Evolutionary conservation across 176 grass and related monocot species (phyloP), one percentile per base, ranked within the genome.

Genomic region (Luzula sylvatica): DNA sequence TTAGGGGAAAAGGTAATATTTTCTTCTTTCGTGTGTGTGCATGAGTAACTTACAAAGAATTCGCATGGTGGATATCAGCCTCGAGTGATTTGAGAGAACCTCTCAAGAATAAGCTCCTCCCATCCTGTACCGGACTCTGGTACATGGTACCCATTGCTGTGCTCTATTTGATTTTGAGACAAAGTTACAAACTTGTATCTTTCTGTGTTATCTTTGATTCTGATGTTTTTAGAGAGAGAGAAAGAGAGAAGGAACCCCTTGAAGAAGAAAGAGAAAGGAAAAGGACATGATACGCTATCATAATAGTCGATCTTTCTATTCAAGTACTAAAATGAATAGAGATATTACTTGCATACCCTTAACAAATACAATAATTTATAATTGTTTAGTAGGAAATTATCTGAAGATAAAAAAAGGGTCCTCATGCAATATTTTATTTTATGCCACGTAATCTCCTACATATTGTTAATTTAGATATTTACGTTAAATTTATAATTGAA

Each of bases 51-150:
- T 72, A 88, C 85, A 88, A 73, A 69, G 79, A 74, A 65, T 88
- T 88, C 14, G 85, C 85, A 64, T 88, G 85, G 50, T 88, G 79
- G 47, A 88, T 83, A 44, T 88, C 85, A 7, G 79, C 79, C 66
- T 88, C 79, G 14, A 88, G 67, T 24, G 79, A 72, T 48, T 88
- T 88, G 46, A 88, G 71, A 61, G 85, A 73, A 7, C 79, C 84
- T 79, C 78, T 83, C 47, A 88, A 56, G 28, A 74, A 77, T 20
- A 82, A 50, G 16, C 55, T 67, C 67, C 71, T 78, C 29, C 70
- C 56, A 44, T 68, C 46, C 56, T 83, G 66, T 44, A 76, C 46
- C 56, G 78, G 66, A 3, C 66, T 50, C 55, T 74, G 55, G 24
- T 41, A 46, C 42, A 62, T 62, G 39, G 42, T n/a, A 18, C 3